These are phyloP conservation scores for Fusarium sp. DNA, from an alignment of 2,329 filamentous ascomycete genomes.

Conservation along the genomic window DNA sequence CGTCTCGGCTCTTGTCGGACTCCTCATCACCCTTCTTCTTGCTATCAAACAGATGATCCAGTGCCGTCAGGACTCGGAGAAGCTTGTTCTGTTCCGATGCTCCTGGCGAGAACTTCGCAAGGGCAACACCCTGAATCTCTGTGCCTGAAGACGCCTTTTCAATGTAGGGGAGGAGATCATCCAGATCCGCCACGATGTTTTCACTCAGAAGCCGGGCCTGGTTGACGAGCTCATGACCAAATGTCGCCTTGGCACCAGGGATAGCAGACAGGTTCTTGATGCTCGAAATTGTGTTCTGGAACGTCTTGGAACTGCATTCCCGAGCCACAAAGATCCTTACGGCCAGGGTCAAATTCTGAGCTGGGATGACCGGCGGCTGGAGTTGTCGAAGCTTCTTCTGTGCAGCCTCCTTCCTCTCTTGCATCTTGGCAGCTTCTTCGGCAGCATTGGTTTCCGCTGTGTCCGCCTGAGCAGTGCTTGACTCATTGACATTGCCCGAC, in stretches of 20 bases:
- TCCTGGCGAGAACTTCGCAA: slow-evolving; percentile 95
- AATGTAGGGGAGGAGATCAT: slow-evolving; percentile 87
- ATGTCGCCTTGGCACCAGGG: slow-evolving; percentile 87
- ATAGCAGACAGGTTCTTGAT: slow-evolving; percentile 98
- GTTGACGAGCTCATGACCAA: slow-evolving; percentile 90
- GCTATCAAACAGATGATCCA: slow-evolving; percentile 94
- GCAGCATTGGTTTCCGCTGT: slow-evolving; percentile 41
- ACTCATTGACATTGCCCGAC: slow-evolving; percentile 12
- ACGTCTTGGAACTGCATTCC: slow-evolving; percentile 97
- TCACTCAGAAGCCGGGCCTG: slow-evolving; percentile 89
- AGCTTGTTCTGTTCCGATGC: slow-evolving; percentile 98
- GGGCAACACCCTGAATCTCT: slow-evolving; percentile 93
- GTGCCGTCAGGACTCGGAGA: slow-evolving; percentile 88
- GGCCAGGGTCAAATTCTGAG: slow-evolving; percentile 91
- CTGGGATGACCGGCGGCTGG: slow-evolving; percentile 85
- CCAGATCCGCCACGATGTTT: slow-evolving; percentile 85
- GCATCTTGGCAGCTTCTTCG: slow-evolving; percentile 44
- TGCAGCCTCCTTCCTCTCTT: slow-evolving; percentile 55
- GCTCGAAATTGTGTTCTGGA: slow-evolving; percentile 97
- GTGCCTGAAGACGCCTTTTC: slow-evolving; percentile 88
- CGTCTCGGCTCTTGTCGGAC: slow-evolving; percentile 64
- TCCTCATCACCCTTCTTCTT: slow-evolving; percentile 72
- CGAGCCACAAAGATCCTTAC: slow-evolving; percentile 96
- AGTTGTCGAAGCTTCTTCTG: slow-evolving; percentile 69
- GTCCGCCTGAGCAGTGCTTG: slow-evolving; percentile 46